Percentiles rank a stretch among this genome's conserved stretches.
These are phyloP conservation scores for Aspergillus intermedius DNA, from an alignment of 2,329 filamentous ascomycete genomes.

Conservation along the genomic window DNA sequence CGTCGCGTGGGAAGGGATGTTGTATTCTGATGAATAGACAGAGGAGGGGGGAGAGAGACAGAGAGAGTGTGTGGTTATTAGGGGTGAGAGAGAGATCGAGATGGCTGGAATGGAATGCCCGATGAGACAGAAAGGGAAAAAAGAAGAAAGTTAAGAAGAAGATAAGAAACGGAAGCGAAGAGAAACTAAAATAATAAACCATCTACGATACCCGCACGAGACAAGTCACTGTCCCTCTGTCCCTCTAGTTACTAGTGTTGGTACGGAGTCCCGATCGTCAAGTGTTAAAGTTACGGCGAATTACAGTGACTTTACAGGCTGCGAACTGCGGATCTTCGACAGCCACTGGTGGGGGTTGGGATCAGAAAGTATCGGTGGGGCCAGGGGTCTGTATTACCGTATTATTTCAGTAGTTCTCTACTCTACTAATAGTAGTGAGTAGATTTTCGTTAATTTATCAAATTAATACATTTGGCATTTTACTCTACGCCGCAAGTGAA, in stretches of 20 bases:
- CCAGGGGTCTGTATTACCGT: slow-evolving; percentile 10
- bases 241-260: background rate
- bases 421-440: no score
- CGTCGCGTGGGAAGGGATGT: slow-evolving; percentile 24
- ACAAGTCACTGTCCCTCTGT: background rate
- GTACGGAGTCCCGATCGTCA: slow-evolving; percentile 12
- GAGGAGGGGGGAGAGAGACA: no score
- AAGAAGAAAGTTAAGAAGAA: no score
- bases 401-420: no score
- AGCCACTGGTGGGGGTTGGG: slow-evolving; percentile 21
- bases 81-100: background rate
- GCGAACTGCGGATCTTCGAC: slow-evolving; percentile 26
- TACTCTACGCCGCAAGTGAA: background rate
- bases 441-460: no score
- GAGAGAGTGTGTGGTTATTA: background rate
- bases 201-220: background rate
- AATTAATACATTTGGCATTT: background rate
- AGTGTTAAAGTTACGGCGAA: slow-evolving; percentile 25
- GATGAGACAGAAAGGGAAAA: slow-evolving; percentile 1
- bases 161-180: slow-evolving; percentile 2
- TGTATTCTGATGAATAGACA: slow-evolving; percentile 1
- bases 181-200: slow-evolving; percentile 2
- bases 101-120: background rate
- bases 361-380: slow-evolving; percentile 21
- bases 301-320: slow-evolving; percentile 24